Evolutionary conservation across 805 yeast species (phyloP).

Genomic region (Myxozyma geophila): DNA sequence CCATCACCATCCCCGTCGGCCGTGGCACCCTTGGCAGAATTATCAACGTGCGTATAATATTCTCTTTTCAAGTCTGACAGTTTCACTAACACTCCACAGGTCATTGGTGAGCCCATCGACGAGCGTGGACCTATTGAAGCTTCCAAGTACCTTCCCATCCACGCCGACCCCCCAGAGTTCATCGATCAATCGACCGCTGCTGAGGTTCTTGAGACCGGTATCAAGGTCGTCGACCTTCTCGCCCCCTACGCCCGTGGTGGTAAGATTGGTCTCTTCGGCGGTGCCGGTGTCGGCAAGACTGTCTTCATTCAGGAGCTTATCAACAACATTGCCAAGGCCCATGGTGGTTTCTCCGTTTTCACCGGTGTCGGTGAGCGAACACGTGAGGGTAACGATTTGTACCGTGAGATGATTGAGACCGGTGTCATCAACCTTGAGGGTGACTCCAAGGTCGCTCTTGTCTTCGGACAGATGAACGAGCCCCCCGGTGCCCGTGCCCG

Average conservation of each 20-base stretch:
- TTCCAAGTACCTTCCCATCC: slow-evolving; percentile 95
- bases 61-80: too few species aligned
- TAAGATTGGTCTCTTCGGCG: slow-evolving; percentile 99
- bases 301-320: slow-evolving; percentile 99
- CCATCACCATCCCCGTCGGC: slow-evolving; percentile 99
- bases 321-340: slow-evolving; percentile 99
- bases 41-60: slow-evolving; percentile 63
- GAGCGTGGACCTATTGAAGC: slow-evolving; percentile 98
- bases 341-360: slow-evolving; percentile 99
- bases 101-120: slow-evolving; percentile 98
- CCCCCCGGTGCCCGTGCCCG: slow-evolving; percentile 99
- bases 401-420: slow-evolving; percentile 99
- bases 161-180: slow-evolving; percentile 96
- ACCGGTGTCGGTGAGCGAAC: slow-evolving; percentile 99
- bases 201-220: slow-evolving; percentile 98
- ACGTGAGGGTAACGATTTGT: slow-evolving; percentile 99
- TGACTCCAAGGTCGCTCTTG: slow-evolving; percentile 99
- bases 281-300: slow-evolving; percentile 99
- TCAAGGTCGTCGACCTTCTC: slow-evolving; percentile 97
- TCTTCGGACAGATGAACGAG: slow-evolving; percentile 99
- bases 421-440: slow-evolving; percentile 99
- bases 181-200: slow-evolving; percentile 97
- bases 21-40: slow-evolving; percentile 99
- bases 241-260: slow-evolving; percentile 99
- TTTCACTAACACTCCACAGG: slow-evolving; percentile 2